Base-by-base conservation (phyloP, 352 stramenopile species). In the Globisporangium emineosum region DNA sequence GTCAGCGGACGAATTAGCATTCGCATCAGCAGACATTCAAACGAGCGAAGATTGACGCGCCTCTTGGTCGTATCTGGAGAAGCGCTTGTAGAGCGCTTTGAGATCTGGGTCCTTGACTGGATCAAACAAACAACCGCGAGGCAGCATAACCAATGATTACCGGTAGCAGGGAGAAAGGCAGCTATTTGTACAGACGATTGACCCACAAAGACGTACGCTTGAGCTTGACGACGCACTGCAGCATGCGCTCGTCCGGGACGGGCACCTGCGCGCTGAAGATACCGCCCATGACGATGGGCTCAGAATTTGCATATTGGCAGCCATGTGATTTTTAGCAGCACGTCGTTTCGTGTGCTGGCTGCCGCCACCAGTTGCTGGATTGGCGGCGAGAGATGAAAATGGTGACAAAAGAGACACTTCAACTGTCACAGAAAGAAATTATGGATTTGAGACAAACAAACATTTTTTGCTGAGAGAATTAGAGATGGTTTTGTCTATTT, bases 11-110 rank as follows among this genome's bases (percentile, higher is more conserved):
- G 9, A 9, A n/a, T 45, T 21, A 45, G 30, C 30, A 33, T 33
- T 33, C 9, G 30, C 9, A 33, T 33, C 9, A 33, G 30, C 9
- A 9, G 9, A 33, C 30, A 33, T 4, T 9, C 35, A 19, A 21
- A 27, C 12, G 17, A 53, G 47, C 1, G 21, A 19, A 30, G 21
- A n/a, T n/a, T 37, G 32, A 9, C 54, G 25, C 62, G 88, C 81
- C 79, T 91, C 82, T 75, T 84, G 76, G 57, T 91, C 82, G 37
- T 73, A 91, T 69, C 70, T 73, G 23, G 78, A 79, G 37, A 91
- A 91, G 65, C 66, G 76, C 45, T 71, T 54, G 69, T 83, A 89
- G 35, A 91, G 75, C 23, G 72, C 69, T 15, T 55, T 55, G 15
- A 91, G 64, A 52, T 91, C 82, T n/a, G 72, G 70, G 60, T 87